Evolutionary conservation across 2,329 filamentous ascomycete species (phyloP).

Genomic region (Mycosphaerella arachidis): DNA sequence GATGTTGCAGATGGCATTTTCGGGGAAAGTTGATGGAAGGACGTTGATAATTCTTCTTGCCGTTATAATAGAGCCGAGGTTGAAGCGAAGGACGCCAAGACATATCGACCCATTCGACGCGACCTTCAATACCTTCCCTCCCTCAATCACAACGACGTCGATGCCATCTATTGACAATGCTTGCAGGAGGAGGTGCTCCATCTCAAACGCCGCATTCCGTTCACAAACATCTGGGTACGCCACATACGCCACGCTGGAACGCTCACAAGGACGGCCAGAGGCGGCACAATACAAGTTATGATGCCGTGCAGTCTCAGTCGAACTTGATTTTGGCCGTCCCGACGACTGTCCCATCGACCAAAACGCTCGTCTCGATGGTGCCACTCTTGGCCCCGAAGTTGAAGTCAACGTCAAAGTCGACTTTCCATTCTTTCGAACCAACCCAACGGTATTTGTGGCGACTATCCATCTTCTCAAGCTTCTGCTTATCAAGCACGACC

Average conservation of each 20-base stretch:
- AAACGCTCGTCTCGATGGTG: background rate
- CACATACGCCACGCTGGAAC: background rate
- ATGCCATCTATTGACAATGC: too few species aligned
- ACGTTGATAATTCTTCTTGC: too few species aligned
- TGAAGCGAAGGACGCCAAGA: too few species aligned
- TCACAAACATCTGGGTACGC: background rate
- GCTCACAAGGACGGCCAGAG: background rate
- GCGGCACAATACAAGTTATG: background rate
- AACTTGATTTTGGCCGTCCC: conserved; percentile 1
- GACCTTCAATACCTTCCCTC: too few species aligned
- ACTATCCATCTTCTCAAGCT: background rate
- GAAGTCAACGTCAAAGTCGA: background rate
- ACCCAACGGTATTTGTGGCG: background rate
- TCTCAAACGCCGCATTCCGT: background rate
- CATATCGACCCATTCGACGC: too few species aligned
- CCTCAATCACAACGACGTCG: too few species aligned
- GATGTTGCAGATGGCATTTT: too few species aligned
- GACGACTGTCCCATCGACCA: background rate
- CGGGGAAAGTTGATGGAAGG: too few species aligned
- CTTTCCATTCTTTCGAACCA: background rate
- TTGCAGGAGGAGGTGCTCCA: background rate
- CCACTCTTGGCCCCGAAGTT: conserved; percentile 1
- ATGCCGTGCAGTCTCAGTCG: background rate
- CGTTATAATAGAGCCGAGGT: too few species aligned
- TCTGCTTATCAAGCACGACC: background rate